phyloP scores from a whole-genome alignment of 179 eudicot species.

The Amaranthus tricolor region DNA sequence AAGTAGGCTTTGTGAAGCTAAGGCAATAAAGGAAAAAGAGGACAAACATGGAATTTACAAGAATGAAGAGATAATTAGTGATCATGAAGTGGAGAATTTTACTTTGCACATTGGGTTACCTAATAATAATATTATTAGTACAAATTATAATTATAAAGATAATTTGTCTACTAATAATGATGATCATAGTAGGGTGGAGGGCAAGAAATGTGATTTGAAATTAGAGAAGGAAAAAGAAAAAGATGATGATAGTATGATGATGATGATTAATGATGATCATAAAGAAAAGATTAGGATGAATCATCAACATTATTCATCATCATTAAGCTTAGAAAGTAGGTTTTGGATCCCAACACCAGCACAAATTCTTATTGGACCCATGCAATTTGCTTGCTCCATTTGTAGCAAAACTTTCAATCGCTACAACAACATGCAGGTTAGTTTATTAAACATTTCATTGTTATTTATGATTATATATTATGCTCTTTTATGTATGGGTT shows the following conservation, averaged over 20 bases:
- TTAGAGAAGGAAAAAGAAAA: slow-evolving; percentile 18
- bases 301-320: slow-evolving; percentile 27
- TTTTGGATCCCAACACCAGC: slow-evolving; percentile 91
- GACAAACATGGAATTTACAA: background rate
- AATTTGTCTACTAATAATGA: slow-evolving; percentile 18
- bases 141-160: slow-evolving; percentile 3
- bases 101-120: slow-evolving; percentile 78
- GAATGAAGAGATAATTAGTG: background rate
- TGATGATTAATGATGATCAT: slow-evolving; percentile 27
- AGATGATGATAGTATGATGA: slow-evolving; percentile 14
- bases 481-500: too few species aligned
- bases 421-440: slow-evolving; percentile 94
- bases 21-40: slow-evolving; percentile 29
- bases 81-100: slow-evolving; percentile 32
- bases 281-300: slow-evolving; percentile 15
- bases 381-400: slow-evolving; percentile 81
- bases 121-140: slow-evolving; percentile 11
- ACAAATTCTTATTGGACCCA: slow-evolving; percentile 83
- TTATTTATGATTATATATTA: too few species aligned
- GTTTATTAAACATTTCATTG: background rate
- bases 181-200: slow-evolving; percentile 23
- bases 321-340: slow-evolving; percentile 43
- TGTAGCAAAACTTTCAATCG: slow-evolving; percentile 89
- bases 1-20: slow-evolving; percentile 45
- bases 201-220: slow-evolving; percentile 17